A percentile compares a stretch with the other conserved stretches of the same genome.
Evolutionary conservation across 2,329 filamentous ascomycete species (phyloP).

Genomic region (Exophiala sideris): DNA sequence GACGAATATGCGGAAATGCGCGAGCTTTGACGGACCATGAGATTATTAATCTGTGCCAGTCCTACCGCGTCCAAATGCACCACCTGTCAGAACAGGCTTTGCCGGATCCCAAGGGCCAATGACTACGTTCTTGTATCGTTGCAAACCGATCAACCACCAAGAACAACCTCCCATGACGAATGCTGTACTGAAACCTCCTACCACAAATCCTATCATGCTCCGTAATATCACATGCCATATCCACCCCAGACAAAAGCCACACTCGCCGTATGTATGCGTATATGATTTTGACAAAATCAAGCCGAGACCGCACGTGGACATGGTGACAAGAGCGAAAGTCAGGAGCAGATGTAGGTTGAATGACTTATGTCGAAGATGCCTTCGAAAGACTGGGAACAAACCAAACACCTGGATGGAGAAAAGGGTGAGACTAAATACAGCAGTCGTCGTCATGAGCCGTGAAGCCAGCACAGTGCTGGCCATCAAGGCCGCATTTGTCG

Average conservation of each 20-base stretch:
- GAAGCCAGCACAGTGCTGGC: constrained; percentile 91
- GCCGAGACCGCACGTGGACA: constrained; percentile 74
- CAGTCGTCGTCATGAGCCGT: constrained; percentile 80
- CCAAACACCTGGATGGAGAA: constrained; percentile 98
- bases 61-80: constrained; percentile 24
- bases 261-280: constrained; percentile 29
- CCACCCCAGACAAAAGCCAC: constrained; percentile 45
- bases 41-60: constrained; percentile 18
- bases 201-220: constrained; percentile 67
- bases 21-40: background rate
- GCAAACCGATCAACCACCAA: constrained; percentile 95
- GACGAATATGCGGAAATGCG: background rate
- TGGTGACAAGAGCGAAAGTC: constrained; percentile 71
- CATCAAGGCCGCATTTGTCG: constrained; percentile 95
- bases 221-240: constrained; percentile 52
- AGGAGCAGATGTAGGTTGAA: constrained; percentile 77
- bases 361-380: constrained; percentile 76
- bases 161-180: constrained; percentile 88
- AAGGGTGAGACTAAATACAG: constrained; percentile 90
- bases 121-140: constrained; percentile 99
- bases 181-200: constrained; percentile 71
- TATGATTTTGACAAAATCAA: constrained; percentile 53
- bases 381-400: constrained; percentile 93
- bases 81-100: constrained; percentile 55
- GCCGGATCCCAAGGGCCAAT: constrained; percentile 97